Evolutionary conservation across 179 eudicot species (phyloP), one percentile per base, ranked within the genome.

Genomic region (Carnegiea gigantea): DNA sequence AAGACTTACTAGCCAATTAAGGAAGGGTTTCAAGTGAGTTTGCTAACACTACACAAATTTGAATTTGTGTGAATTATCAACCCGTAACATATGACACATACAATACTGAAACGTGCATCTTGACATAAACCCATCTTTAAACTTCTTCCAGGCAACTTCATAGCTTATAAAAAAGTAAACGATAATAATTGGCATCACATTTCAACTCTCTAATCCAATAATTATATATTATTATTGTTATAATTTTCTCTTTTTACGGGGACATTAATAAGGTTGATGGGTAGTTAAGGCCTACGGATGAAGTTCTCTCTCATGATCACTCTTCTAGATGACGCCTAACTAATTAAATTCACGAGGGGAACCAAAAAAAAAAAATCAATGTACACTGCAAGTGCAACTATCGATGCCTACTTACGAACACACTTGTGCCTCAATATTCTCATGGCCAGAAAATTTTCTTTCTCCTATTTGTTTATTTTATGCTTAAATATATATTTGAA

Each of bases 351-450:
- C 77, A 74, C 77, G 57, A 46, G 77, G 14, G 14, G n/a, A n/a
- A n/a, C n/a, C n/a, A n/a, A 33, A 33, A 33, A 33, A 48, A 28
- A 36, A 30, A 74, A n/a, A 43, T 12, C 2, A 5, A 24, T 20
- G 26, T 21, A n/a, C 76, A 73, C 26, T 43, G 28, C 75, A 3
- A 30, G 17, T 68, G 73, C 38, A 30, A 68, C 73, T 4, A 71
- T 14, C 1, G 49, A 71, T 21, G 76, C 76, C 76, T 43, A 73
- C 54, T 71, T 36, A 20, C 49, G 10, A 38, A 38, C 75, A 14
- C 75, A 71, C 13, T 30, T 73, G 54, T 44, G 76, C 57, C 54
- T 40, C 76, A 73, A 48, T 74, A n/a, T 74, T 71, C 36, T 48
- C 9, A 73, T 73, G 77, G 57, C 77, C 77, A 73, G 2, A 46